A percentile compares a stretch with the other conserved stretches of the same genome.
Evolutionary conservation across 768 basidiomycete species (phyloP).

Genomic region (Coprinopsis sp.): DNA sequence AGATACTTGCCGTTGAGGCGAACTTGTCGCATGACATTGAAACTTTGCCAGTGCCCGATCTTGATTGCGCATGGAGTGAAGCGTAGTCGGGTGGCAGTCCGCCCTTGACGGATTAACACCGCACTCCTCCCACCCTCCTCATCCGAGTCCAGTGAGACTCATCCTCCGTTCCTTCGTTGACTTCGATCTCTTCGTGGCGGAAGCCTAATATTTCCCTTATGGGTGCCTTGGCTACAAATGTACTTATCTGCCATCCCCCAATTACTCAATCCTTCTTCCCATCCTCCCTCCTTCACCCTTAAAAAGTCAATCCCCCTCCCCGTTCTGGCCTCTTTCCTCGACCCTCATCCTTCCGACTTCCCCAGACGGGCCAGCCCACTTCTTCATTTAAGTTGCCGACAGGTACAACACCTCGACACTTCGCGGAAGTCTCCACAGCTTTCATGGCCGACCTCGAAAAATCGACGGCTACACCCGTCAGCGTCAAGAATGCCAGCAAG

Average conservation of each 20-base stretch:
- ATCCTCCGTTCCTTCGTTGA: not conserved
- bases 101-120: slow-evolving; percentile 15
- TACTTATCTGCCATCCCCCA: not conserved
- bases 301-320: not conserved
- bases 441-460: slow-evolving; percentile 18
- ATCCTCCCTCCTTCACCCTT: not conserved
- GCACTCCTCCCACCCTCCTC: slow-evolving; percentile 3
- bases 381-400: not conserved
- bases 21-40: not conserved
- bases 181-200: not conserved
- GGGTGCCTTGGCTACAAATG: slow-evolving; percentile 2
- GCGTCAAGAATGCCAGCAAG: no score
- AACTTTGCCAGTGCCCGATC: not conserved
- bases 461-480: not conserved
- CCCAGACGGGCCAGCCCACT: not conserved
- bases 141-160: not conserved
- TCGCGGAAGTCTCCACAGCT: not conserved
- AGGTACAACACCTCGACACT: not conserved
- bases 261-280: not conserved
- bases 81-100: slow-evolving; percentile 8
- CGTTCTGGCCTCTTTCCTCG: not conserved
- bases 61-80: slow-evolving; percentile 8
- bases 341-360: not conserved
- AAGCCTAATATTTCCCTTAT: not conserved
- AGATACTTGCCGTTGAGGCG: not conserved